Evolutionary conservation across 768 basidiomycete species (phyloP).

Genomic region (Calocybe cyanea): DNA sequence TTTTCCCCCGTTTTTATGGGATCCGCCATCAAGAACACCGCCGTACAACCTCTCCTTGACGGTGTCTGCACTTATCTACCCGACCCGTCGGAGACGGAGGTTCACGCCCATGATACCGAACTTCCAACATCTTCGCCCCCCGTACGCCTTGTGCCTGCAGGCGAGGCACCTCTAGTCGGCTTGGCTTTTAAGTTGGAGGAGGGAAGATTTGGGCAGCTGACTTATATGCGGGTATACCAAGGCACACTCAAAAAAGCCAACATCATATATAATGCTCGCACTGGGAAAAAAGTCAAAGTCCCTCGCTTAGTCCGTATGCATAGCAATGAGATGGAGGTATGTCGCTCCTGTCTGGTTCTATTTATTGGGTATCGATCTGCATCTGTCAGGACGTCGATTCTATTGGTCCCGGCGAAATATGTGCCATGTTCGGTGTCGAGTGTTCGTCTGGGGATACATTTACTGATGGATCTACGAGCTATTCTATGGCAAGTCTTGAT

Average conservation of each 20-base stretch:
- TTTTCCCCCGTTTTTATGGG: constrained; percentile 98
- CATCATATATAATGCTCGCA: constrained; percentile 86
- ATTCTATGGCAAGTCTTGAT: constrained; percentile 74
- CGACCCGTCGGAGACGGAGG: constrained; percentile 74
- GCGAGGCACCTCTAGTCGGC: constrained; percentile 84
- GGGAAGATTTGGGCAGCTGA: constrained; percentile 94
- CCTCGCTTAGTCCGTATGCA: constrained; percentile 97
- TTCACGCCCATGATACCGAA: constrained; percentile 80
- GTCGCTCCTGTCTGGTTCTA: constrained; percentile 1
- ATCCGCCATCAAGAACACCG: constrained; percentile 96
- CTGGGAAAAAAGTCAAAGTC: constrained; percentile 96
- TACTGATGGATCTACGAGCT: constrained; percentile 84
- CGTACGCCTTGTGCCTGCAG: constrained; percentile 77
- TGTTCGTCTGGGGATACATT: constrained; percentile 98
- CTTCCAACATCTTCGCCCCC: constrained; percentile 60
- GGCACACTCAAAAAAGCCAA: constrained; percentile 85
- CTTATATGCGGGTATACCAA: constrained; percentile 98
- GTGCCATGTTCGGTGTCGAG: constrained; percentile 98
- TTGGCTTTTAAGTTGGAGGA: constrained; percentile 99
- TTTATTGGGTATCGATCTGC: no score
- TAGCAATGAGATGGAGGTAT: constrained; percentile 97
- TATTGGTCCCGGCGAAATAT: constrained; percentile 97
- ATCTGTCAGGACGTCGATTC: constrained; percentile 88
- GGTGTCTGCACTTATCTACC: constrained; percentile 96
- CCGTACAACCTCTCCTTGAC: constrained; percentile 89